phyloP scores from a whole-genome alignment of 352 stramenopile genomes.

The Globisporangium middletonii region DNA sequence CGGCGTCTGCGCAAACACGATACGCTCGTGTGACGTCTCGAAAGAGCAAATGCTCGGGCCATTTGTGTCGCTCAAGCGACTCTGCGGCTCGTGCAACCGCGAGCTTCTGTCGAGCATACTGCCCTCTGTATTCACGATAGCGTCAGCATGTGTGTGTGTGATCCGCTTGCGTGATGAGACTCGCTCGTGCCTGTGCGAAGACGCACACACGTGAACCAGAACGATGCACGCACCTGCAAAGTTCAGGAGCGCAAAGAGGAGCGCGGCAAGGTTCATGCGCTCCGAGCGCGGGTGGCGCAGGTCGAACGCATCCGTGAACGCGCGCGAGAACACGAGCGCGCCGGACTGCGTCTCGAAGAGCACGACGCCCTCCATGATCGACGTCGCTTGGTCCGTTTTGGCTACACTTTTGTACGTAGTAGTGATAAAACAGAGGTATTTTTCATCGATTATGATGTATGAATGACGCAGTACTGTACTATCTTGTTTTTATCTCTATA shows the following conservation, averaged over 20 bases:
- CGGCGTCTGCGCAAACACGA: conserved; percentile 32
- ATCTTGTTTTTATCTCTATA: too few species aligned
- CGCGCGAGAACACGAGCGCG: conserved; percentile 41
- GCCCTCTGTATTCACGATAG: background rate
- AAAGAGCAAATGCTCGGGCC: conserved; percentile 28
- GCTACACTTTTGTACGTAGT: too few species aligned
- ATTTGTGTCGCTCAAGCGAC: background rate
- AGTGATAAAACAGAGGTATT: too few species aligned
- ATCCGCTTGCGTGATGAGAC: too few species aligned
- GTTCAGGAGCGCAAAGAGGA: conserved; percentile 61
- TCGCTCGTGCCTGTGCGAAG: too few species aligned
- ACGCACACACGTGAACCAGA: too few species aligned
- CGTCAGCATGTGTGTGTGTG: too few species aligned
- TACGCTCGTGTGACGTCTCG: conserved; percentile 34
- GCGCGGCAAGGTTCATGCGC: conserved; percentile 51
- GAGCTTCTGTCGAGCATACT: conserved; percentile 1
- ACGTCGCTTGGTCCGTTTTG: background rate
- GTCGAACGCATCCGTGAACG: conserved; percentile 45
- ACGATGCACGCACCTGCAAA: conserved; percentile 29
- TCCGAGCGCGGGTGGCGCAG: conserved; percentile 37
- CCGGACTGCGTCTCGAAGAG: conserved; percentile 43
- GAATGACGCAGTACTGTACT: too few species aligned
- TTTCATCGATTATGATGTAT: too few species aligned
- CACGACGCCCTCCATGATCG: conserved; percentile 48
- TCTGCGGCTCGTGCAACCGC: background rate